Base-by-base conservation (phyloP, 1,139 yeast species). In the Yamadazyma kanchanaburiensis region DNA sequence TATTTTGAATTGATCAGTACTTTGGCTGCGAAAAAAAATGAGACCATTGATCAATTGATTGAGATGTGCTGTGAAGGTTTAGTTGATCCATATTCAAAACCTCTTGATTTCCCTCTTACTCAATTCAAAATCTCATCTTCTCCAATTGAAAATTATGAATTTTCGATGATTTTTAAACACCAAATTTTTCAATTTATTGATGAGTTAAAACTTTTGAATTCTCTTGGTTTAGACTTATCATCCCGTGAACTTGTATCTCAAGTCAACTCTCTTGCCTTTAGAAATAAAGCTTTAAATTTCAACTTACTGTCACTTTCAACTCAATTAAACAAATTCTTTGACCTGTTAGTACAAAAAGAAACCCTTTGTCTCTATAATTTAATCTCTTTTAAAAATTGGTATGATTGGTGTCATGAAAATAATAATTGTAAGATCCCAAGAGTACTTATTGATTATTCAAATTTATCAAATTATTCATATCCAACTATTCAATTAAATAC, bases 321-420 rank as follows among this genome's bases (percentile, higher is more conserved):
- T 1, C 20, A 21, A 2, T 33, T 43, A n/a, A 6, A 6, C 2
- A 6, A 22, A 6, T 43, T 35, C 25, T 44, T 37, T 23, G 21
- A 21, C 4, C 21, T 30, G 9, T 30, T 45, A 10, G 29, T 31
- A 5, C 35, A 44, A 39, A 15, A 26, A 10, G 22, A 36, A n/a
- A 29, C 40, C 8, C n/a, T 14, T 9, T 22, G 36, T 21, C 35
- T 26, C 24, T 39, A 27, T 25, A 30, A 35, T 12, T 32, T 46
- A 26, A 35, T 34, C 10, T 15, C 27, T 4, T 30, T 31, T 12
- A 39, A 42, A 26, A 42, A 42, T 21, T 42, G 46, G 46, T 22
- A 19, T 13, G 46, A 43, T 17, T 43, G 46, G 46, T 43, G 46
- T 24, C 26, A 32, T 19, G 48, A 43, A 22, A 37, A 35, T 16